Evolutionary conservation across 805 yeast genomes (phyloP).

Genomic region (Teunomyces pallodes): DNA sequence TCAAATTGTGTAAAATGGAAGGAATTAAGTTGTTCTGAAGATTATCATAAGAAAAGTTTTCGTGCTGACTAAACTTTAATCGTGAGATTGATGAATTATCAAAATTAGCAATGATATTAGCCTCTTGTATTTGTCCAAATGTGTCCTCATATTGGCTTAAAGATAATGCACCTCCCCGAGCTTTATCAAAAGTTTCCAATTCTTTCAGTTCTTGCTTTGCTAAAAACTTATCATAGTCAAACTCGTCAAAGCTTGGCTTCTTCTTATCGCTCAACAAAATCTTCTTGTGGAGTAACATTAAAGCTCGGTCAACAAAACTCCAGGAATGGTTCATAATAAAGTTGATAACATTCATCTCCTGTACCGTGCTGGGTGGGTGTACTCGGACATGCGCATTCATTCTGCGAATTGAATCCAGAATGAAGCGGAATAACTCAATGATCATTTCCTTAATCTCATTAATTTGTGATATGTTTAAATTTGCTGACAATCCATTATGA

Average conservation of each 20-base stretch:
- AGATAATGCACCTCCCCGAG: constrained; percentile 27
- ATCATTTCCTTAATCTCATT: constrained; percentile 48
- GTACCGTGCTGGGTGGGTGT: constrained; percentile 37
- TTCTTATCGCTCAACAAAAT: constrained; percentile 32
- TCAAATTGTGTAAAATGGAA: constrained; percentile 53
- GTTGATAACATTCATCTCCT: constrained; percentile 44
- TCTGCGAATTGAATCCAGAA: constrained; percentile 47
- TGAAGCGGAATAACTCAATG: constrained; percentile 46
- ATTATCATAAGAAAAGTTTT: constrained; percentile 49
- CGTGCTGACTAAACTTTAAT: constrained; percentile 32
- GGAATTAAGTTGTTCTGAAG: constrained; percentile 54
- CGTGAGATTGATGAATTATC: constrained; percentile 36
- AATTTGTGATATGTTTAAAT: constrained; percentile 41
- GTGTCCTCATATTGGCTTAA: constrained; percentile 40
- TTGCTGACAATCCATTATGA: constrained; percentile 47
- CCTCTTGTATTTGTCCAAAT: constrained; percentile 36
- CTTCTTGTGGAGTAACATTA: constrained; percentile 42
- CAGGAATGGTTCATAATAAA: constrained; percentile 48
- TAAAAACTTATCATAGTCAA: background rate
- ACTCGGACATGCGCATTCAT: constrained; percentile 32
- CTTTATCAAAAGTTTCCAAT: constrained; percentile 7
- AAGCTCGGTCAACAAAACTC: constrained; percentile 56
- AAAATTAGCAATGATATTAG: constrained; percentile 38
- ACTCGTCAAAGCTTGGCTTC: background rate
- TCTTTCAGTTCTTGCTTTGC: background rate